Conservation (phyloP, 805 yeast species). For the Ogataea methylovora region DNA sequence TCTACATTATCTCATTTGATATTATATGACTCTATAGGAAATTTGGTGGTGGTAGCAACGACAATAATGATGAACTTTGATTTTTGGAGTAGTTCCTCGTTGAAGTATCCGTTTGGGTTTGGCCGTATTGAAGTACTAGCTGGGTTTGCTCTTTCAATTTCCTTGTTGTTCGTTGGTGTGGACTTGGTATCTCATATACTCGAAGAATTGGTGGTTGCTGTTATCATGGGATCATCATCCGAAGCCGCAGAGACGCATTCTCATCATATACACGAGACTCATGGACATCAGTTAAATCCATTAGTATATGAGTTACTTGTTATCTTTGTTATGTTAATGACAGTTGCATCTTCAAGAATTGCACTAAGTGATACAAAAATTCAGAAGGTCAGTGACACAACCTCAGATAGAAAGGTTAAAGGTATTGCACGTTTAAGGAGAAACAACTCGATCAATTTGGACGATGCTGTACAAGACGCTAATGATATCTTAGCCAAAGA, state of each 20-base stretch:
- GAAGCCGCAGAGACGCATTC: slow-evolving; percentile 20
- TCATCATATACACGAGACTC: slow-evolving; percentile 20
- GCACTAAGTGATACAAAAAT: slow-evolving; percentile 9
- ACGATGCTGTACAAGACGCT: slow-evolving; percentile 15
- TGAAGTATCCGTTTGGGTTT: slow-evolving; percentile 85
- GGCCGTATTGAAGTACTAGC: slow-evolving; percentile 85
- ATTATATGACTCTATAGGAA: slow-evolving; percentile 80
- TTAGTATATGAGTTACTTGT: slow-evolving; percentile 23
- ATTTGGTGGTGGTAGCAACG: slow-evolving; percentile 59
- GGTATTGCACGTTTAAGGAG: slow-evolving; percentile 11
- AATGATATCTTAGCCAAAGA: no score
- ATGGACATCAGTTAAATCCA: slow-evolving; percentile 13
- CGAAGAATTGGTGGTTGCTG: slow-evolving; percentile 57
- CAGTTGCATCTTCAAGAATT: slow-evolving; percentile 26
- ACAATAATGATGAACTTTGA: slow-evolving; percentile 86
- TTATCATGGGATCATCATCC: slow-evolving; percentile 24
- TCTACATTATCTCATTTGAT: slow-evolving; percentile 80
- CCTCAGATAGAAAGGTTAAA: slow-evolving; percentile 1
- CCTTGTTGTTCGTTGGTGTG: slow-evolving; percentile 83
- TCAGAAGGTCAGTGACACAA: neutral
- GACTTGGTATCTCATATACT: slow-evolving; percentile 82
- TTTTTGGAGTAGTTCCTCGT: slow-evolving; percentile 78
- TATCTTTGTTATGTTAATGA: slow-evolving; percentile 16
- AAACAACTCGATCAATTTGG: slow-evolving; percentile 19
- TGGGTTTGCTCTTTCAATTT: slow-evolving; percentile 80